Evolutionary conservation across 192 early-diverging fungal genomes (phyloP).

Genomic region (Coemansia sp.): DNA sequence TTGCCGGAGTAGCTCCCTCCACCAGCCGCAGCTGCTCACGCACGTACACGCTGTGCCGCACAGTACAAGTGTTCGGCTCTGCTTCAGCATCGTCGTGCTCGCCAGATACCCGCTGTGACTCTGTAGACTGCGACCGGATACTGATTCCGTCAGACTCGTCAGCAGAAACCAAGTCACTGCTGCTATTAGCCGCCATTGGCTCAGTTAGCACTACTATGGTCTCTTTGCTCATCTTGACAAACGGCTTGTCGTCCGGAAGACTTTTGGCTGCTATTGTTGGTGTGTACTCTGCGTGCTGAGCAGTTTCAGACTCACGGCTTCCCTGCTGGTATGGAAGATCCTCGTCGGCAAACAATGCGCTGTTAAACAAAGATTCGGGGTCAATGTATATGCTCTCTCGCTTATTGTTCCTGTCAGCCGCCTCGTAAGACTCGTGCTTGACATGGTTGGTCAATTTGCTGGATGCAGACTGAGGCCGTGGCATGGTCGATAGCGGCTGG

Average conservation of each 20-base stretch:
- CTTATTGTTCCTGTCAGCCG: background rate
- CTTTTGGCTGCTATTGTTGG: constrained; percentile 27
- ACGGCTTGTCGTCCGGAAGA: constrained; percentile 11
- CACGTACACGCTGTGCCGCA: constrained; percentile 33
- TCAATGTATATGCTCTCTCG: constrained; percentile 43
- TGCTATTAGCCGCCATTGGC: background rate
- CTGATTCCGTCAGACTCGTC: background rate
- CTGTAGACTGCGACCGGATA: background rate
- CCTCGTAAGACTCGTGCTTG: background rate
- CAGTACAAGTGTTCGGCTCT: background rate
- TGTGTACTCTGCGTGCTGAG: constrained; percentile 8
- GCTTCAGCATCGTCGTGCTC: background rate
- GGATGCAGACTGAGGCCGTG: constrained; percentile 6
- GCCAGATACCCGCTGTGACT: background rate
- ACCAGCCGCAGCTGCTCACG: constrained; percentile 37
- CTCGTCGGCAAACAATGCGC: constrained; percentile 27
- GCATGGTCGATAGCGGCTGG: constrained; percentile 21
- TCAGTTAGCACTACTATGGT: constrained; percentile 5
- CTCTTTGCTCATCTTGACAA: constrained; percentile 9
- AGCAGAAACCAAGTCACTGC: background rate
- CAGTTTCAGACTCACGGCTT: background rate
- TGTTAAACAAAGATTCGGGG: constrained; percentile 25
- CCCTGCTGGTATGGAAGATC: constrained; percentile 34
- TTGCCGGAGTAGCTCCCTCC: constrained; percentile 36
- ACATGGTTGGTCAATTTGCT: background rate